Base-by-base conservation (phyloP, 345 rosid genomes). In the Moricandia arvensis region DNA sequence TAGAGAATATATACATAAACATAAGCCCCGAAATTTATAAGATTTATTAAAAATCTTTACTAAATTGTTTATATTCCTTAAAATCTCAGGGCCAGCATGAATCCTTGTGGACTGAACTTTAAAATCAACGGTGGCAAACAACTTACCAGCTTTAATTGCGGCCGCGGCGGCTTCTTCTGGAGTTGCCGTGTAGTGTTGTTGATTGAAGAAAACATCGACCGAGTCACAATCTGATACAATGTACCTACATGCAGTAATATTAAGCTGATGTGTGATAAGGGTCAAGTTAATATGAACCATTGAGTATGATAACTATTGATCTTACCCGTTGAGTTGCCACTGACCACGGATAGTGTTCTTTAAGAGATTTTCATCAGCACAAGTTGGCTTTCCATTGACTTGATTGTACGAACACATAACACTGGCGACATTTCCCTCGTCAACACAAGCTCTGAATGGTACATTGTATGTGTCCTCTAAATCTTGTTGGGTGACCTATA, bases 371-470 rank as follows among this genome's bases (percentile, higher is more conserved):
- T 87, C 86, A 55, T 95, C 99, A 8, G 99, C 99, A 72, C 99
- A 95, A 0, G 99, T 88, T 11, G 99, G 99, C 64, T 87, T 86
- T 15, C 99, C 99, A 8, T 92, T 95, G 6, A 95, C 97, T 82
- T 90, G 99, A 72, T 95, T 92, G 79, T 95, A 95, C 31, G 99
- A 95, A 74, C 99, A 95, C 99, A 95, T 95, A 1, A 95, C 96
- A 80, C 99, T 92, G 0, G 97, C 96, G 4, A 92, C 99, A 4
- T 80, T 86, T 30, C 99, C 99, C 43, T 92, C 96, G 78, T 78
- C 73, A 24, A 95, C 99, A 62, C 99, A 95, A 0, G 88, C 80
- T 80, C 82, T 90, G 81, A 95, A 95, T 35, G 99, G 97, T 54
- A 90, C 97, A 41, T 89, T 43, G 59, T 86, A 95, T 3, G 99